These are phyloP conservation scores for Entamoeba histolytica DNA, from an alignment of 208 protist genomes.

Conservation along the genomic window DNA sequence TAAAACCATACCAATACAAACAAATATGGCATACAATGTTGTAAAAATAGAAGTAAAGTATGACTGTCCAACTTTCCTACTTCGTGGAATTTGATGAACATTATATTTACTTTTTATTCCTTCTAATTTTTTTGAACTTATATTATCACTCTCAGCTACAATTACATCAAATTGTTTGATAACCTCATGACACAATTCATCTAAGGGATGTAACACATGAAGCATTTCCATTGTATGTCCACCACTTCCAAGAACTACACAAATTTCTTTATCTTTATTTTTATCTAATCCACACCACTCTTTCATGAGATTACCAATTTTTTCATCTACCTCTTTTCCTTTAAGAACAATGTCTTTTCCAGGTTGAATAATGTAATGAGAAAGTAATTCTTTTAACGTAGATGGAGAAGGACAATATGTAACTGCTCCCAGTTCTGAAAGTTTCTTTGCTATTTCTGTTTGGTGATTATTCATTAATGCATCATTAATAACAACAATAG, in stretches of 20 bases:
- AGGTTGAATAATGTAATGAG: not conserved
- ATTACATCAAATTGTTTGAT: not conserved
- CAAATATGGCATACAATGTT: not conserved
- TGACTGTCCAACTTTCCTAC: not conserved
- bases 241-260: not conserved
- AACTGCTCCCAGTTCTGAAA: not conserved
- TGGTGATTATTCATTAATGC: constrained; percentile 38
- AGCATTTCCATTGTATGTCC: not conserved
- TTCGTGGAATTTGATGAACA: not conserved
- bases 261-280: not conserved
- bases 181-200: not conserved
- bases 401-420: not conserved
- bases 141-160: not conserved
- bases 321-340: not conserved
- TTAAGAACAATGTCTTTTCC: not conserved
- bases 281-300: not conserved
- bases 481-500: constrained; percentile 37
- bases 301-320: not conserved
- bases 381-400: not conserved
- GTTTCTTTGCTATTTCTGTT: constrained; percentile 26
- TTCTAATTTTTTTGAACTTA: too few species aligned
- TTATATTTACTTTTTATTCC: not conserved
- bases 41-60: not conserved
- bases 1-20: not conserved
- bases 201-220: not conserved